Conservation (phyloP, 1,284 basidiomycete species). For the Laetiporus sulphureus region DNA sequence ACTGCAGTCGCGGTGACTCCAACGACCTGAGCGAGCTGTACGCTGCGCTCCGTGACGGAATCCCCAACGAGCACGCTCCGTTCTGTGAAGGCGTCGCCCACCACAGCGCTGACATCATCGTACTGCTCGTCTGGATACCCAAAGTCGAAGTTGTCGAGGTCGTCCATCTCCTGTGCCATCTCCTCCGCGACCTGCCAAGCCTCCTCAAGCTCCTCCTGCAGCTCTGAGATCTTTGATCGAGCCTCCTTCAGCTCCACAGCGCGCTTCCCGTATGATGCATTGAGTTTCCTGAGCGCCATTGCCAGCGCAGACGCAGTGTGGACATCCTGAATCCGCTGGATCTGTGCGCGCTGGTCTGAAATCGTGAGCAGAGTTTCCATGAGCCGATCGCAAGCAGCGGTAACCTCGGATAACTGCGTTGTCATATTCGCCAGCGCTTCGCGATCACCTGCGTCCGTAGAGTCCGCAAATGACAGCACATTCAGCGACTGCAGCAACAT, state of each 20-base stretch:
- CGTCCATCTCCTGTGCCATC: conserved; percentile 63
- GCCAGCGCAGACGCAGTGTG: conserved; percentile 70
- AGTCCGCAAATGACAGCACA: conserved; percentile 22
- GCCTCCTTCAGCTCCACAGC: conserved; percentile 46
- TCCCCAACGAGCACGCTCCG: too few species aligned
- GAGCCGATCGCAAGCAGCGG: conserved; percentile 51
- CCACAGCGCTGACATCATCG: conserved; percentile 34
- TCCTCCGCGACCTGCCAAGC: conserved; percentile 73
- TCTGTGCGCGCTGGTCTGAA: conserved; percentile 57
- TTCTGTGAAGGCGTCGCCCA: conserved; percentile 19
- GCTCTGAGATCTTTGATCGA: conserved; percentile 39
- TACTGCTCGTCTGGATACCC: conserved; percentile 25
- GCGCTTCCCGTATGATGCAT: conserved; percentile 62
- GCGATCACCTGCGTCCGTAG: conserved; percentile 17
- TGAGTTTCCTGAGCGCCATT: conserved; percentile 71
- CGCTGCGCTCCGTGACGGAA: conserved; percentile 14
- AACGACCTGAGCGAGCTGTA: conserved; percentile 25
- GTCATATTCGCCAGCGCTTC: conserved; percentile 34
- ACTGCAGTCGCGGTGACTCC: conserved; percentile 29
- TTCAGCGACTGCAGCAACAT: conserved; percentile 62
- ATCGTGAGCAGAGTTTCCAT: conserved; percentile 49
- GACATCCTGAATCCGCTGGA: conserved; percentile 49
- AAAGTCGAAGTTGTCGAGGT: conserved; percentile 31
- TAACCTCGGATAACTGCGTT: conserved; percentile 51
- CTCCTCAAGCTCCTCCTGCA: conserved; percentile 70